phyloP scores from a whole-genome alignment of 768 basidiomycete species.

The Xerocomus potaroensis region DNA sequence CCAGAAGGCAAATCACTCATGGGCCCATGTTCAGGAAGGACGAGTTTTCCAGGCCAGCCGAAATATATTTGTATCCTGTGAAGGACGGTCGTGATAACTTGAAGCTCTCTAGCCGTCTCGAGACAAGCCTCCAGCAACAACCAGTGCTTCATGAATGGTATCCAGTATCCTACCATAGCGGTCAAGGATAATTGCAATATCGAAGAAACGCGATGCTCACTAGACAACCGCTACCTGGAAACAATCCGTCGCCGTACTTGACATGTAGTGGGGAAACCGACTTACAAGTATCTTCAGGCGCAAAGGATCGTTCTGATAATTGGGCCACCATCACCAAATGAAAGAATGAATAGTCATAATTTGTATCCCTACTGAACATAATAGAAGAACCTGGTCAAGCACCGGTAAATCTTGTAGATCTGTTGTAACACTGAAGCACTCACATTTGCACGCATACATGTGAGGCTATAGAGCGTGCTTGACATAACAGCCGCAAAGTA shows the following conservation, averaged over 20 bases:
- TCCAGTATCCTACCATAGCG: background rate
- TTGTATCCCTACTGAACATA: background rate
- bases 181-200: background rate
- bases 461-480: background rate
- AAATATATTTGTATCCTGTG: background rate
- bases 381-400: background rate
- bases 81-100: background rate
- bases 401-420: background rate
- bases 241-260: background rate
- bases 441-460: constrained; percentile 3
- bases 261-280: background rate
- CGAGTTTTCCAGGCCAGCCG: background rate
- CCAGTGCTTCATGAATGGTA: background rate
- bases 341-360: background rate
- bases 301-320: background rate
- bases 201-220: background rate
- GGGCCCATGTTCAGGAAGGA: background rate
- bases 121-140: background rate
- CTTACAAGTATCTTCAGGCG: background rate
- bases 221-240: background rate
- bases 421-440: background rate
- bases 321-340: background rate
- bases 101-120: too few species aligned
- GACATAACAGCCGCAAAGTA: background rate
- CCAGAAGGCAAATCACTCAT: background rate